Evolutionary conservation across 495 filamentous ascomycete species (phyloP).

Genomic region (Platismatia glauca): DNA sequence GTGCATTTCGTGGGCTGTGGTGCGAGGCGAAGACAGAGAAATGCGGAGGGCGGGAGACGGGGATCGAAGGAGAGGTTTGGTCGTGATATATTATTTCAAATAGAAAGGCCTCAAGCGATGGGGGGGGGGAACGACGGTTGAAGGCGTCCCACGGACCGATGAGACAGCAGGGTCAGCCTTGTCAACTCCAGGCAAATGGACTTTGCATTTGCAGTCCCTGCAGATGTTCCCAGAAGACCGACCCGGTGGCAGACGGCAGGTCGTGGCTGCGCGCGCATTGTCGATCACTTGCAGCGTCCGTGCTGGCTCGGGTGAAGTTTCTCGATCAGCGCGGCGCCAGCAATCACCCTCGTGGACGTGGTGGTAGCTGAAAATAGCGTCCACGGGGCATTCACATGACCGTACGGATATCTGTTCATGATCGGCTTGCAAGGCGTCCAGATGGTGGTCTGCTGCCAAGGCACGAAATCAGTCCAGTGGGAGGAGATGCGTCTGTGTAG

Average conservation of each 20-base stretch:
- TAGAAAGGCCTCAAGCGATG: no score
- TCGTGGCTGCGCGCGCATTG: background rate
- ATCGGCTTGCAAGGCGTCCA: background rate
- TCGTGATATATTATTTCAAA: no score
- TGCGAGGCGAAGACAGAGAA: no score
- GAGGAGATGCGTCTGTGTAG: background rate
- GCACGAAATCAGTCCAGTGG: background rate
- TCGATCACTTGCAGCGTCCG: background rate
- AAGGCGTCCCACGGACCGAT: no score
- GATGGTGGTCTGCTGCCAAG: background rate
- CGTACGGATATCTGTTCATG: background rate
- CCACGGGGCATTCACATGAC: background rate
- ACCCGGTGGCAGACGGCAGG: no score
- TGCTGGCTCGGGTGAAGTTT: background rate
- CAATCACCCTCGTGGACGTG: background rate
- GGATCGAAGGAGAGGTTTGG: no score
- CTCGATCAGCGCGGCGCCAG: background rate
- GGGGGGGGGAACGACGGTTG: no score
- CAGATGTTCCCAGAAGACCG: background rate
- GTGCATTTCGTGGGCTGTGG: no score
- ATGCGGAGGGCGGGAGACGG: no score
- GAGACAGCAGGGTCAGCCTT: no score
- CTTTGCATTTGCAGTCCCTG: background rate
- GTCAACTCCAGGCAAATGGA: no score
- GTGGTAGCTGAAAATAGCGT: background rate